Evolutionary conservation across 208 protist species (phyloP), one percentile per base, ranked within the genome.

Genomic region (Trypanosoma lewisi): DNA sequence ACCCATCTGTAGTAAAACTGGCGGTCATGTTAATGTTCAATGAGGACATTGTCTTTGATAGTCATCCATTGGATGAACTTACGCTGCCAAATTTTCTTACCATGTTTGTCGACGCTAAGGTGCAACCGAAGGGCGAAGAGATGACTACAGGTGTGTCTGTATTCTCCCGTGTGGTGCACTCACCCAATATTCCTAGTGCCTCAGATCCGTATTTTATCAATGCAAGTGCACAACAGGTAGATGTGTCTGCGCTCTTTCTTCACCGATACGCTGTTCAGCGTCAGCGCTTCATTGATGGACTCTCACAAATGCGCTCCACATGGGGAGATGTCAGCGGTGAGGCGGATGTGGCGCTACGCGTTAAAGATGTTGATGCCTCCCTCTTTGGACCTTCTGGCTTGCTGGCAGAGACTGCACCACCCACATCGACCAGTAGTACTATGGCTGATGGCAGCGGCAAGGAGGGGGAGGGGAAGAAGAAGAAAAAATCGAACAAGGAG

Each of bases 191-290:
- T 37, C 90, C 90, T 2, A 91, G 85, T 64, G 87, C 87, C 7
- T 91, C 85, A 4, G 90, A 96, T 72, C 76, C 84, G 19, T 92
- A 92, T 74, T 96, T 96, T 70, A 84, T 94, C 57, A 74, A 89
- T 67, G 75, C 90, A 31, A 82, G 64, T 60, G 79, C 87, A n/a
- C 77, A 85, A 60, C 75, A 93, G 19, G 85, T 96, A 42, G 90
- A 96, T 52, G 90, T 96, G 5, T 66, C 80, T 4, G 82, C 84
- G 16, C 78, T 96, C 34, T 96, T 96, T 55, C 48, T 96, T 27
- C 90, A 96, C 65, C 85, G 90, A 59, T 96, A 94, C 71, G 90
- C 90, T 39, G 87, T 96, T 55, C 90, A 96, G 63, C 84, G 90
- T 0, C 81, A 93, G 69, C 86, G 85, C 49, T 96, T 96, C 70